Percentiles rank a stretch among this genome's conserved stretches.
Evolutionary conservation across 176 grass and related monocot species (phyloP).

Genomic region (Puccinellia tenuiflora): DNA sequence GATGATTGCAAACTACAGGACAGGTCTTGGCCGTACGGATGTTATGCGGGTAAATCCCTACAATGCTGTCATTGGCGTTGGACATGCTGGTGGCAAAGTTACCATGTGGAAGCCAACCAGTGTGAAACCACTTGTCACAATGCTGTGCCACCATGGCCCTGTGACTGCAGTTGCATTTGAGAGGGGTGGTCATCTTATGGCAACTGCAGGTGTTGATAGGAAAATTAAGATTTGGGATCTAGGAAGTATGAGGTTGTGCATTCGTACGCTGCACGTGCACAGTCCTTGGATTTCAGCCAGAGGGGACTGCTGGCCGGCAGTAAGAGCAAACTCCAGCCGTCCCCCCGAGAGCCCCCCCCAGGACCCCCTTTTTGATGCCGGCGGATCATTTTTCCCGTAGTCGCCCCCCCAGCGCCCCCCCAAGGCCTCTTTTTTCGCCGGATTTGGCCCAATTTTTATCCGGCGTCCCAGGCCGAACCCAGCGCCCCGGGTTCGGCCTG

Average conservation of each 20-base stretch:
- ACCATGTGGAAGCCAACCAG: slow-evolving; percentile 97
- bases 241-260: slow-evolving; percentile 72
- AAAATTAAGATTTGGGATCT: slow-evolving; percentile 95
- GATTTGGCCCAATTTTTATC: no score
- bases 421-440: no score
- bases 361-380: no score
- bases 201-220: slow-evolving; percentile 67
- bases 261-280: slow-evolving; percentile 28
- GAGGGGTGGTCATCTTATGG: slow-evolving; percentile 64
- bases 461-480: no score
- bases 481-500: no score
- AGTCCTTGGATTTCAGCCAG: slow-evolving; percentile 81
- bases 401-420: no score
- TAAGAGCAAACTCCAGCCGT: no score
- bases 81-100: slow-evolving; percentile 69
- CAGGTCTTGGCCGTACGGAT: slow-evolving; percentile 50
- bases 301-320: slow-evolving; percentile 59
- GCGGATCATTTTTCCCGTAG: no score
- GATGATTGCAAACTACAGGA: slow-evolving; percentile 70
- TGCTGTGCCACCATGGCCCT: slow-evolving; percentile 67
- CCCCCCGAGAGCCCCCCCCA: no score
- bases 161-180: slow-evolving; percentile 74
- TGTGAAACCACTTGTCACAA: slow-evolving; percentile 67
- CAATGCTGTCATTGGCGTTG: slow-evolving; percentile 79
- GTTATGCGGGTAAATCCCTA: slow-evolving; percentile 79